Evolutionary conservation across 805 yeast genomes (phyloP), one percentile per base, ranked within the genome.

Genomic region (Suhomyces tanzawaensis): DNA sequence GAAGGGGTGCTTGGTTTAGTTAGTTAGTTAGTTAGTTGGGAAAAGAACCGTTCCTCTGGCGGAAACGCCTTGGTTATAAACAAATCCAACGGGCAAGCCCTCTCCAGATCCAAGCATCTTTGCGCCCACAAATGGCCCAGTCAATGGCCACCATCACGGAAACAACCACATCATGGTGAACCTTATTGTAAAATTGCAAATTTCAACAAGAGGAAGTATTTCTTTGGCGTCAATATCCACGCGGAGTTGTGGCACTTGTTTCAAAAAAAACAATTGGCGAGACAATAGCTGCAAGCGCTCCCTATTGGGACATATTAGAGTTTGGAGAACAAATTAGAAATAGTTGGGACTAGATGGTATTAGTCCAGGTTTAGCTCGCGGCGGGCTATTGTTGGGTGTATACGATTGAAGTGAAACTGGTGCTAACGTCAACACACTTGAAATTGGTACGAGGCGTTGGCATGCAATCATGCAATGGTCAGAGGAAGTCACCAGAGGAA

Each of bases 111-210:
- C 7, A 21, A 21, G 23, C 23, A 7, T 21, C 23, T 21, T 7
- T 9, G 9, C 23, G 9, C 23, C 23, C 8, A 21, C 7, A 7
- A 21, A 7, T 21, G 23, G 9, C 7, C 9, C 23, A 9, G 23
- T 21, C 23, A 21, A 21, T 25, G 12, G 28, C 28, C 28, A 7
- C 6, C 13, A 6, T 25, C 8, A 25, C n/a, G 6, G 14, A 7
- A 25, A 25, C 28, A 25, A 25, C n/a, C 14, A 13, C 14, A 11
- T 12, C 12, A 25, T n/a, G 28, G 12, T 25, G 12, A 25, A 25
- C n/a, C 26, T 9, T 16, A 32, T 32, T 32, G 34, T 32, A 32
- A 2, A 22, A 22, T 32, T 32, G 34, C 34, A 32, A 32, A 32
- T 15, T 32, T 23, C 34, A 32, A 28, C 21, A 15, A 22, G 9